phyloP scores from a whole-genome alignment of 257 asterid species.

The Solanum rostratum region DNA sequence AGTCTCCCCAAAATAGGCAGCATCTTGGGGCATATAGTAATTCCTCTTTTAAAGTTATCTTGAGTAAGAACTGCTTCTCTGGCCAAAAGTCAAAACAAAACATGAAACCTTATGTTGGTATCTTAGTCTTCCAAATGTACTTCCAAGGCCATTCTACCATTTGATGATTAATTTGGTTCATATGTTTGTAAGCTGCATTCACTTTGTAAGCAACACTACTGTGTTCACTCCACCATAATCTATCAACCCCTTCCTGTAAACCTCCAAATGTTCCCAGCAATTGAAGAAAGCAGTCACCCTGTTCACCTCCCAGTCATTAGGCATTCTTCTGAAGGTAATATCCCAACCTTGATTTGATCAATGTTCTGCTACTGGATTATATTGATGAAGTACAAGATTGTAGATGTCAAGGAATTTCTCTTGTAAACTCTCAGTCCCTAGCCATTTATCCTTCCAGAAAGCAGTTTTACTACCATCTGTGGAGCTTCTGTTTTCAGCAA shows the following conservation, averaged over 20 bases:
- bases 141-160: too few relatives aligned
- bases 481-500: neutral
- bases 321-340: neutral
- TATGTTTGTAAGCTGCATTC: neutral
- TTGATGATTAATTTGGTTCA: neutral
- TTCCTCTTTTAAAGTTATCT: too few relatives aligned
- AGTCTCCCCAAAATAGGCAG: too few relatives aligned
- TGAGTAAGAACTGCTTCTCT: too few relatives aligned
- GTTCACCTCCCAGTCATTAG: neutral
- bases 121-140: too few relatives aligned
- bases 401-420: neutral
- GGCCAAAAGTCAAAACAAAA: too few relatives aligned
- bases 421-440: neutral
- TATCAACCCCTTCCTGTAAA: neutral
- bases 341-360: neutral
- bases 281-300: neutral
- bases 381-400: neutral
- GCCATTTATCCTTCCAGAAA: neutral
- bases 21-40: too few relatives aligned
- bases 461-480: neutral
- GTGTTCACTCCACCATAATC: neutral
- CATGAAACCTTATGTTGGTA: too few relatives aligned
- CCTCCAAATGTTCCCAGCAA: neutral
- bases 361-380: neutral
- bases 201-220: too few relatives aligned